Evolutionary conservation across 2,329 filamentous ascomycete species (phyloP), one percentile per base, ranked within the genome.

Genomic region (Talaromyces sp.): DNA sequence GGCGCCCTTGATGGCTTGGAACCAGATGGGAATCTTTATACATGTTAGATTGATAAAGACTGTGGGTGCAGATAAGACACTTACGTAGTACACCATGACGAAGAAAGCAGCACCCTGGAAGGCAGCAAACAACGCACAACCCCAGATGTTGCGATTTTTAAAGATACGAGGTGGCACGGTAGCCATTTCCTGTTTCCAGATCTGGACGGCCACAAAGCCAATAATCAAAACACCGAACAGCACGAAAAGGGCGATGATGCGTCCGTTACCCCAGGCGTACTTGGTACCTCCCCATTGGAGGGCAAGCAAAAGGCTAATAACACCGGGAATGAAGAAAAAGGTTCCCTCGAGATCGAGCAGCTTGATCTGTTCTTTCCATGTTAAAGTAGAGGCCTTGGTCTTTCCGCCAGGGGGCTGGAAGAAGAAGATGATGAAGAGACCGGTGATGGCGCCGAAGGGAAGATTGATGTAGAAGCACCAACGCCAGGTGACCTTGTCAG

Each of bases 401-500:
- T 65, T 66, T 49, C 61, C 61, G 17, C 27, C 61, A 17, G 62
- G 67, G 8, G 63, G 43, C 13, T 57, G 59, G 50, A 67, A 65
- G 27, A 64, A 67, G 49, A 68, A 61, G 37, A 69, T 65, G 22
- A 68, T 67, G 41, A 69, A 68, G 3, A 67, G 39, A 19, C 25
- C 59, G 19, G 63, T 65, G 9, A 67, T 39, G 25, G 63, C 66
- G 15, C 66, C 66, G 43, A 67, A 65, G 5, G 66, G 66, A 4
- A 67, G 76, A 70, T 89, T 89, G 70, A 89, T 82, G 69, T 85
- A 86, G 72, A 85, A 85, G 67, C 81, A 87, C 86, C 85, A 88
- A 56, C 86, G 74, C 86, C 86, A 89, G 31, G 78, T 81, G 13
- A 86, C 84, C 22, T 80, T 81, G 60, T 87, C 79, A 0, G 87